phyloP scores from a whole-genome alignment of 1,284 basidiomycete genomes.

The Leccinum pachyderme region DNA sequence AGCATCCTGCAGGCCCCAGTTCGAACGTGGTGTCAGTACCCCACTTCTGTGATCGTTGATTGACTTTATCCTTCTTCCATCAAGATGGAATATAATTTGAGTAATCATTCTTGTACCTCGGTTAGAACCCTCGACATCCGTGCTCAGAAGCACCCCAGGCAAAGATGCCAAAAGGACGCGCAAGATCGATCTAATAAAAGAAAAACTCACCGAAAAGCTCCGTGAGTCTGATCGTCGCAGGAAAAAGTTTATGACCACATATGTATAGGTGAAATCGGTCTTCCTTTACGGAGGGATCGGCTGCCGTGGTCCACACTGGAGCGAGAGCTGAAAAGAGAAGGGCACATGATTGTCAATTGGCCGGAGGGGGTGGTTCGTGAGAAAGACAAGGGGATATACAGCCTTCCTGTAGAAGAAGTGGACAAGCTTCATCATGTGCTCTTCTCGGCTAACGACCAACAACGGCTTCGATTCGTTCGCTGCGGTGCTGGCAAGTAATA shows the following conservation, averaged over 20 bases:
- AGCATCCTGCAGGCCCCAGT: neutral
- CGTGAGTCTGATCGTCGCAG: neutral
- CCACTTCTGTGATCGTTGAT: neutral
- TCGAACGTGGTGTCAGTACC: neutral
- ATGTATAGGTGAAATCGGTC: conserved; percentile 1
- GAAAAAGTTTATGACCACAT: neutral
- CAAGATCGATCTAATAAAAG: conserved; percentile 8
- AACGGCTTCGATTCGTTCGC: conserved; percentile 8
- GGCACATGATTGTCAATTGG: conserved; percentile 14
- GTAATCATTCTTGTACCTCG: neutral
- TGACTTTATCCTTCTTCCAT: neutral
- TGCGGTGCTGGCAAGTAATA: neutral
- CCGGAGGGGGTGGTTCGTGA: conserved; percentile 5
- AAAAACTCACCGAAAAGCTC: conserved; percentile 14
- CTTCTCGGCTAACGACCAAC: neutral
- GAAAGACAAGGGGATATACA: conserved; percentile 9
- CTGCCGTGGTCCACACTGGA: conserved; percentile 17
- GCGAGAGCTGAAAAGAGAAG: neutral
- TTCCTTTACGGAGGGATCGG: neutral
- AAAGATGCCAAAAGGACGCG: neutral
- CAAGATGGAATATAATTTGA: neutral
- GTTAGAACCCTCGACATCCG: neutral
- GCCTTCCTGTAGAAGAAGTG: conserved; percentile 7
- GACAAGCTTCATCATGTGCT: conserved; percentile 4
- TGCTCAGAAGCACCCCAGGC: neutral